Evolutionary conservation across 768 basidiomycete genomes (phyloP).

Genomic region (Boletus sp.): DNA sequence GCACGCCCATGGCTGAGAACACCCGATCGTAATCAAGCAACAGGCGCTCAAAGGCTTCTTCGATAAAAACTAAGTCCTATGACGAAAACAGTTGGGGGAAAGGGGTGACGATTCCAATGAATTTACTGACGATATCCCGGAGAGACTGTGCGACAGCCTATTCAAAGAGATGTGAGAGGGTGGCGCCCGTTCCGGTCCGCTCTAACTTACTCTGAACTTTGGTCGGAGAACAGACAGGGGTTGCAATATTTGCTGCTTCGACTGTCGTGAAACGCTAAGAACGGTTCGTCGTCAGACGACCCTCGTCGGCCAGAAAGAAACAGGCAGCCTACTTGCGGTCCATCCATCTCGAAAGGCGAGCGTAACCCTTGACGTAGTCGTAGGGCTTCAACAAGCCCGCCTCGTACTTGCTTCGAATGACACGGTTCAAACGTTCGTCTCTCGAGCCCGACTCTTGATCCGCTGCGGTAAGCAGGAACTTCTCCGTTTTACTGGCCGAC

Average conservation of each 20-base stretch:
- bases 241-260: conserved; percentile 88
- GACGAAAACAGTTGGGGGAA: neutral
- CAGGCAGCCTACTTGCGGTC: conserved; percentile 68
- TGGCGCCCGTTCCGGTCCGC: neutral
- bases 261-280: conserved; percentile 80
- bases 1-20: conserved; percentile 94
- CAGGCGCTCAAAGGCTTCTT: conserved; percentile 95
- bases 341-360: conserved; percentile 91
- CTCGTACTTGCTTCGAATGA: conserved; percentile 96
- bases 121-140: neutral
- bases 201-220: conserved; percentile 68
- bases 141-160: too few relatives aligned
- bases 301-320: neutral
- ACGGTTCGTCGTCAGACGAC: neutral
- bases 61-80: conserved; percentile 94
- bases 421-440: conserved; percentile 84
- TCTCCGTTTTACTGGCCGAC: conserved; percentile 78
- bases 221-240: conserved; percentile 83
- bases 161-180: neutral
- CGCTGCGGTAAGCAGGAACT: conserved; percentile 88
- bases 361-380: conserved; percentile 96
- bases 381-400: conserved; percentile 93
- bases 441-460: conserved; percentile 91
- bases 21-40: conserved; percentile 94
- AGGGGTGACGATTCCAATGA: neutral